phyloP scores from a whole-genome alignment of 1,139 yeast genomes.

The Arxiozyma bovina region DNA sequence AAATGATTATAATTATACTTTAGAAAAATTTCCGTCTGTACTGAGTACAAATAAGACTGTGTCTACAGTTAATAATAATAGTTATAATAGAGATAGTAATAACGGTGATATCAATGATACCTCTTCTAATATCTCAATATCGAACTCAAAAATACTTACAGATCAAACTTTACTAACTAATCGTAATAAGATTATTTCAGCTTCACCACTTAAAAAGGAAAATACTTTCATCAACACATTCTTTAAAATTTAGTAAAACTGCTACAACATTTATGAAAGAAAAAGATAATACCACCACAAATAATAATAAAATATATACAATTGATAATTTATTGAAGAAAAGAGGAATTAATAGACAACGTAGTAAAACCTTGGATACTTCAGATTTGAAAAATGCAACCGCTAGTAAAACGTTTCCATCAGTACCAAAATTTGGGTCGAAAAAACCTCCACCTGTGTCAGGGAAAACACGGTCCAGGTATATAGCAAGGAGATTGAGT shows the following conservation, averaged over 20 bases:
- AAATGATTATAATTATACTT: too few species aligned
- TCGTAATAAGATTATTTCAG: neutral
- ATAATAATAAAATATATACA: neutral
- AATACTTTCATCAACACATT: constrained; percentile 6
- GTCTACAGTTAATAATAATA: neutral
- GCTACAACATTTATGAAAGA: neutral
- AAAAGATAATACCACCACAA: neutral
- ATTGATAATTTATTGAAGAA: constrained; percentile 1
- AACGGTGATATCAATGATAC: neutral
- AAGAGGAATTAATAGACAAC: constrained; percentile 15
- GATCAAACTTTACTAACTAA: neutral
- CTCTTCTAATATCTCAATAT: neutral
- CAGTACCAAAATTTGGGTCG: constrained; percentile 1
- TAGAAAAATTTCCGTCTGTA: neutral
- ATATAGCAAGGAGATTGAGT: constrained; percentile 2
- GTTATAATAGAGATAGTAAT: too few species aligned
- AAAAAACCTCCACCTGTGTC: constrained; percentile 5
- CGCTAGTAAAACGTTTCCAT: constrained; percentile 1
- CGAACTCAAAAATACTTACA: neutral
- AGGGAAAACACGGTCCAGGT: constrained; percentile 4
- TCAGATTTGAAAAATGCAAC: constrained; percentile 13
- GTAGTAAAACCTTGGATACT: constrained; percentile 28
- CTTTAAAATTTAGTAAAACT: constrained; percentile 3
- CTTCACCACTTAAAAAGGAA: neutral
- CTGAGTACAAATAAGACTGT: neutral